Base-by-base conservation (phyloP, 331 rosid species). In the Prunus yedoensis region DNA sequence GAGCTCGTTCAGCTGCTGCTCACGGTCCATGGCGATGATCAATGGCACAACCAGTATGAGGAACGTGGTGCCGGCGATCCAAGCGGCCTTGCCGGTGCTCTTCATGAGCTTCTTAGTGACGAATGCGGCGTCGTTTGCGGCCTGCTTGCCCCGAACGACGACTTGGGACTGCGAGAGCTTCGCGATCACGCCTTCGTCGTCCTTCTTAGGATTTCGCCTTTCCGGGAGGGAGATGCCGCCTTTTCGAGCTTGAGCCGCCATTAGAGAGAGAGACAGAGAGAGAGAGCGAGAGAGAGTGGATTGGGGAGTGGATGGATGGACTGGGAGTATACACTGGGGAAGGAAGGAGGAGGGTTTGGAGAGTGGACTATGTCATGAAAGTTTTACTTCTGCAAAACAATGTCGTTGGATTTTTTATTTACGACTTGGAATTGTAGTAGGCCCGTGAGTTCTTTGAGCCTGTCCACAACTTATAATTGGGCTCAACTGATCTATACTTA, bases 21-120 rank as follows among this genome's bases (percentile, higher is more conserved):
- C 99, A 51, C 99, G 99, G 84, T 94, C 99, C 96, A 94, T 94
- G 71, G 89, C 97, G 79, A 94, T 90, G 73, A 94, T 92, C 68
- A 94, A 82, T 4, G 99, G 99, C 0, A 92, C 97, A 25, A 89
- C 90, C 60, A 95, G 88, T 23, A 95, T 71, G 52, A 95, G 88
- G 76, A 95, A 95, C 46, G 96, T 85, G 57, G 97, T 95, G 56
- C 99, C 97, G 60, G 91, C 91, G 76, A 95, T 92, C 99, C 99
- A 95, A 0, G 99, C 97, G 30, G 97, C 99, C 80, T 78, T 95
- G 10, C 97, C 97, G 63, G 97, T 95, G 92, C 97, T 92, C 58
- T 77, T 86, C 72, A 92, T 82, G 38, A 94, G 99, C 86, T 90
- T 92, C 73, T 84, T 82, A 5, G 90, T 35, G 15, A 92, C 85